Percentiles rank a stretch among this genome's conserved stretches.
Evolutionary conservation across 306 rosid species (phyloP).

Genomic region (Ceratonia siliqua): DNA sequence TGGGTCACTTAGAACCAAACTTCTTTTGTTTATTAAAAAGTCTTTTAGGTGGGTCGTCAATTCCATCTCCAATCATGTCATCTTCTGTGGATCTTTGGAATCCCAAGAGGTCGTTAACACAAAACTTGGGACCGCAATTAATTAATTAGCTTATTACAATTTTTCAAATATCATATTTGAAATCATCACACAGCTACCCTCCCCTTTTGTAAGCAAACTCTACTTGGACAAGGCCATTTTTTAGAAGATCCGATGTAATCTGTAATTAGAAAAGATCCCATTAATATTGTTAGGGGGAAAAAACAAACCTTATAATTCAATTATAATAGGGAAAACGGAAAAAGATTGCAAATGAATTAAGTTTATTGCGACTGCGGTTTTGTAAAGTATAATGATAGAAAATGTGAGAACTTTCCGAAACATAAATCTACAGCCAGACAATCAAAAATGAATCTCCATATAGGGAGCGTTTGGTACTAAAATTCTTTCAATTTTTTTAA

Average conservation of each 20-base stretch:
- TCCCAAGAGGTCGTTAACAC: conserved; percentile 68
- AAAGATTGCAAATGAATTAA: neutral
- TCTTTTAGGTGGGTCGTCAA: conserved; percentile 83
- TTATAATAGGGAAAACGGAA: neutral
- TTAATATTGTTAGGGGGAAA: too few relatives aligned
- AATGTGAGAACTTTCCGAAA: too few relatives aligned
- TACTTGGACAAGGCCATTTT: neutral
- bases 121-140: conserved; percentile 31
- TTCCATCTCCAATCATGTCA: conserved; percentile 71
- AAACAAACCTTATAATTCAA: neutral
- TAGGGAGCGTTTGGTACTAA: too few relatives aligned
- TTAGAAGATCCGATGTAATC: too few relatives aligned
- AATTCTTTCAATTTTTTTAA: too few relatives aligned
- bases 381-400: neutral
- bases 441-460: too few relatives aligned
- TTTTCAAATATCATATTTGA: neutral
- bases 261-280: too few relatives aligned
- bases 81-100: conserved; percentile 62
- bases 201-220: neutral
- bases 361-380: neutral
- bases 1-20: conserved; percentile 36
- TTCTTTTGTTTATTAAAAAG: conserved; percentile 30
- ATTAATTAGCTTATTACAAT: neutral
- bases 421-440: too few relatives aligned
- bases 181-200: neutral